Conservation (phyloP, 768 basidiomycete genomes). For the Candolleomyces aberdarensis region DNA sequence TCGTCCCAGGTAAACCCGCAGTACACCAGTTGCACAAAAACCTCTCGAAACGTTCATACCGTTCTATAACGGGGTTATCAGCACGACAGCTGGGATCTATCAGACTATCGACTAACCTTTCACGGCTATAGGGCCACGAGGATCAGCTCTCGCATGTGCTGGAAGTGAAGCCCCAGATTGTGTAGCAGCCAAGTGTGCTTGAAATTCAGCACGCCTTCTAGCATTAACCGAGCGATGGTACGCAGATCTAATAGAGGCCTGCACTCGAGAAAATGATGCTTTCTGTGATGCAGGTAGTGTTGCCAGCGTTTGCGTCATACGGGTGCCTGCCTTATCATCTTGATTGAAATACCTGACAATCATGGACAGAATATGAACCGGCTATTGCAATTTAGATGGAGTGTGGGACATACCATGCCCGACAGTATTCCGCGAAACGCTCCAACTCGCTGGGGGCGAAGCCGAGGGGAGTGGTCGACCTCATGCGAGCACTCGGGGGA, state of each 20-base stretch:
- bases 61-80: constrained; percentile 38
- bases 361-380: not conserved
- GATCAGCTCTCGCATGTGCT: constrained; percentile 69
- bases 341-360: constrained; percentile 75
- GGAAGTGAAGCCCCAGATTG: constrained; percentile 77
- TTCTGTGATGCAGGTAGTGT: constrained; percentile 80
- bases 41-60: constrained; percentile 68
- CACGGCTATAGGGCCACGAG: constrained; percentile 57
- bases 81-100: not conserved
- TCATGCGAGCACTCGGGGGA: constrained; percentile 55
- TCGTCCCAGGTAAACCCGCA: constrained; percentile 83
- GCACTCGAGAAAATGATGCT: constrained; percentile 81
- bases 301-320: constrained; percentile 80
- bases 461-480: constrained; percentile 69
- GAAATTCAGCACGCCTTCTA: constrained; percentile 79
- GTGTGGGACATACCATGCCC: constrained; percentile 58
- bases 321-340: constrained; percentile 71
- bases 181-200: constrained; percentile 77
- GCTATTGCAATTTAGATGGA: not conserved
- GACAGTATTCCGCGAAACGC: constrained; percentile 72
- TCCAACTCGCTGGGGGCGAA: constrained; percentile 69
- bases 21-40: constrained; percentile 85
- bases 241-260: constrained; percentile 81
- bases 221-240: constrained; percentile 81
- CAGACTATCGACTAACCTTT: constrained; percentile 45